Conservation (phyloP, 2,329 filamentous ascomycete species). For the Penicillium oxalicum region DNA sequence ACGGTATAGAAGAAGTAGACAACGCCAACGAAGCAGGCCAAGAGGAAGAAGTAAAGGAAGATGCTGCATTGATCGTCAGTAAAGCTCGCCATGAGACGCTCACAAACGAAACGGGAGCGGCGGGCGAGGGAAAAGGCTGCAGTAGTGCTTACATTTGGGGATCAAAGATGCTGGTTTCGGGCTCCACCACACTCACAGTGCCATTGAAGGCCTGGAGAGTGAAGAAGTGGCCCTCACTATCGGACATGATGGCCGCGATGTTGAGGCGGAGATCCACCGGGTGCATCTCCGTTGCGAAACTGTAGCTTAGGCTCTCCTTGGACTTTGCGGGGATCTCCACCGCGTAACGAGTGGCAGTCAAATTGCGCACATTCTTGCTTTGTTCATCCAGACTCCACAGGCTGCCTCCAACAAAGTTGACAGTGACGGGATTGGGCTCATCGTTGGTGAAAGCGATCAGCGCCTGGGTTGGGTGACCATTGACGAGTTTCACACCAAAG, state of each 20-base stretch:
- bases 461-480: conserved; percentile 78
- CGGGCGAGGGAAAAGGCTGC: no score
- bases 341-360: conserved; percentile 71
- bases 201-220: conserved; percentile 75
- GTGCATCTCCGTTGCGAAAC: conserved; percentile 84
- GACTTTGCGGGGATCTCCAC: conserved; percentile 68
- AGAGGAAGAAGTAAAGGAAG: conserved; percentile 93
- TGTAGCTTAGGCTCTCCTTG: conserved; percentile 71
- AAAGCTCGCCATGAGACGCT: neutral
- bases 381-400: conserved; percentile 57
- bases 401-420: conserved; percentile 71
- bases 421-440: conserved; percentile 66
- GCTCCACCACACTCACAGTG: conserved; percentile 79
- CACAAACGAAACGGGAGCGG: neutral
- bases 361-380: conserved; percentile 68
- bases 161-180: conserved; percentile 85
- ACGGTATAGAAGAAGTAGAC: conserved; percentile 98
- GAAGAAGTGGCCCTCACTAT: conserved; percentile 62
- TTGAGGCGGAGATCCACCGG: conserved; percentile 80
- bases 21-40: conserved; percentile 68
- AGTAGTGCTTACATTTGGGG: conserved; percentile 72
- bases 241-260: conserved; percentile 67
- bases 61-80: conserved; percentile 54
- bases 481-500: conserved; percentile 93
- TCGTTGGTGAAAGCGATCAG: conserved; percentile 78